Conservation (phyloP, 176 grass and related monocot species). For the Hordeum marinum region DNA sequence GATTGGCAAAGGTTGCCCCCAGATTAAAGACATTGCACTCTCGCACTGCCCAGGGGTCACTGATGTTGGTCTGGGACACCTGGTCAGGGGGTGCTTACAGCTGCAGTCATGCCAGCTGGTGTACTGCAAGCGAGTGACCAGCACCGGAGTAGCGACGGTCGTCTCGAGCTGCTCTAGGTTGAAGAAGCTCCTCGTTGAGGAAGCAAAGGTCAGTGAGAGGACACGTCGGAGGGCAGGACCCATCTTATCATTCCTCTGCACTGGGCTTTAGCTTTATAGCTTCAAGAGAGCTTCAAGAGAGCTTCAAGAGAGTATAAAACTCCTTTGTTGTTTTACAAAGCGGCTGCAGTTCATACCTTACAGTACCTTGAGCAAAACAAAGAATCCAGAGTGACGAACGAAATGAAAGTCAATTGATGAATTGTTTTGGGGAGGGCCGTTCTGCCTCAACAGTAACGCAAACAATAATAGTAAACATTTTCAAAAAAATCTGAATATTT, state of each 20-base stretch:
- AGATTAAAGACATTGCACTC: slow-evolving; percentile 66
- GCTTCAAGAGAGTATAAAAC: no score
- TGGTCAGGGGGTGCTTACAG: slow-evolving; percentile 51
- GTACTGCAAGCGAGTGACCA: slow-evolving; percentile 59
- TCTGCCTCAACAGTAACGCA: no score
- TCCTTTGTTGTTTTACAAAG: background rate
- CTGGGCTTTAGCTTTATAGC: slow-evolving; percentile 36
- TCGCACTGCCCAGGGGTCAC: slow-evolving; percentile 66
- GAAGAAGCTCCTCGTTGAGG: slow-evolving; percentile 81
- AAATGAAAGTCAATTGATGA: no score
- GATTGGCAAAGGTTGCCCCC: slow-evolving; percentile 52
- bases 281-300: background rate
- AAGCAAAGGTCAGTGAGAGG: slow-evolving; percentile 77
- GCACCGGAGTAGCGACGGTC: slow-evolving; percentile 63
- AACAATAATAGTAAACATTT: no score
- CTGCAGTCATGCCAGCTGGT: slow-evolving; percentile 70
- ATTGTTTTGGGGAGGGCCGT: no score
- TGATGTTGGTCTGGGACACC: slow-evolving; percentile 64
- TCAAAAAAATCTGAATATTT: no score
- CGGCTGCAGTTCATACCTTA: background rate
- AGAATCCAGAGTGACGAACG: no score
- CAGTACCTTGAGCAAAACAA: background rate
- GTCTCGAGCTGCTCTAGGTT: slow-evolving; percentile 62
- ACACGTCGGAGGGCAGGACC: slow-evolving; percentile 56
- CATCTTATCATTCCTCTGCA: slow-evolving; percentile 57